Base-by-base conservation (phyloP, 2,329 filamentous ascomycete species). In the Paracoccidioides lutzii region DNA sequence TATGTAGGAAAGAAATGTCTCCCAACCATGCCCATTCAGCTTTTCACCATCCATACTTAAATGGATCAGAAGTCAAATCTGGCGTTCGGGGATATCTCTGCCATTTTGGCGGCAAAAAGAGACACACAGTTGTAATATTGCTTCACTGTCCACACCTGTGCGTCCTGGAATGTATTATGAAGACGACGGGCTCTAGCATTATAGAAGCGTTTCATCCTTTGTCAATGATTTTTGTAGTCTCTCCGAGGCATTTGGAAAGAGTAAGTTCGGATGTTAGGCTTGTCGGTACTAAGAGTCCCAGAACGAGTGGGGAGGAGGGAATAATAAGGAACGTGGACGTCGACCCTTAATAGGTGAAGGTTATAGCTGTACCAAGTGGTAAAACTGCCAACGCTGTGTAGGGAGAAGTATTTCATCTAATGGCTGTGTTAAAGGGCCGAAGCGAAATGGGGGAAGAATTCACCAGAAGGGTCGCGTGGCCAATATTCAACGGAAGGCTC, bases 121-220 rank as follows among this genome's bases (percentile, higher is more conserved):
- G 60, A 64, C 57, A 56, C 59, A 61, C 62, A 61, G 57, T 70
- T 59, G 76, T 69, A 67, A 68, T 79, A 70, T 80, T 74, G 77
- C 77, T 79, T 78, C 76, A 70, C 65, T 75, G 75, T 80, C 77
- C 76, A 80, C 77, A 79, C 77, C 75, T 70, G 72, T 73, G 65
- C 75, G 73, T 72, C 75, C 75, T 76, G 69, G 69, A 69, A 64
- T 64, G 69, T 60, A 70, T 68, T 70, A 72, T 67, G 74, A 66
- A 71, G 71, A 74, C 72, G 76, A 71, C 75, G 72, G 73, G 77
- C 76, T 80, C 77, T 80, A 80, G 77, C 77, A 73, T 73, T 67
- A 22, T 69, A 72, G 73, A 75, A 76, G 73, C 73, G 62, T 53
- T 53, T n/a, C 28, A 3, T 33, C 14, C 14, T 50, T 33, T 42